phyloP scores from a whole-genome alignment of 371 early-diverging fungal species.

The Synchytrium microbalum region DNA sequence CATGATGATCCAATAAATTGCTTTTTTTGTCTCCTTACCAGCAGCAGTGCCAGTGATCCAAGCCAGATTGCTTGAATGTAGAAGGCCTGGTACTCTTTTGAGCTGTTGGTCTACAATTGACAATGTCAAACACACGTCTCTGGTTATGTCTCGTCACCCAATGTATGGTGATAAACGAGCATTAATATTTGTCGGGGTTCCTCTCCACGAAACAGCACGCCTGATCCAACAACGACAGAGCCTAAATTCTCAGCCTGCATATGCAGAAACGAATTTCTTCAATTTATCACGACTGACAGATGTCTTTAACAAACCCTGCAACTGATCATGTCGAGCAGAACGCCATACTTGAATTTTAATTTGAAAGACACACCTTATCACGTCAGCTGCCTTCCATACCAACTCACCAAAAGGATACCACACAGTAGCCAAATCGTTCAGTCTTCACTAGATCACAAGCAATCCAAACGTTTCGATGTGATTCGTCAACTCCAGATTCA shows the following conservation, averaged over 20 bases:
- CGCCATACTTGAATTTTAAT: not conserved
- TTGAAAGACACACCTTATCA: not conserved
- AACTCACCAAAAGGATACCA: not conserved
- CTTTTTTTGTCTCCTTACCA: too few species aligned
- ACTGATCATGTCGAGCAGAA: not conserved
- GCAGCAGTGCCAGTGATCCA: not conserved
- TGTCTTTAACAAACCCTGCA: not conserved
- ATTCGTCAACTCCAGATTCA: not conserved
- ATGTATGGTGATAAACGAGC: not conserved
- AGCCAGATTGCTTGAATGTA: not conserved
- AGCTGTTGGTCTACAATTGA: not conserved
- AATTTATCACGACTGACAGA: not conserved
- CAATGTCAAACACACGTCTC: too few species aligned
- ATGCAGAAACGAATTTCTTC: not conserved
- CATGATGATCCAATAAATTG: too few species aligned
- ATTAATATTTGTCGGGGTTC: not conserved
- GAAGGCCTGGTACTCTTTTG: not conserved
- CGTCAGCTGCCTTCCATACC: not conserved
- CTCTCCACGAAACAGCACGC: not conserved
- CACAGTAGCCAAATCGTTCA: not conserved
- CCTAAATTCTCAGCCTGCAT: not conserved
- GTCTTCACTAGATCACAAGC: not conserved
- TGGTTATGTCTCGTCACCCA: not conserved
- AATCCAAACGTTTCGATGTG: not conserved
- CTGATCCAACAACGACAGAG: not conserved